Evolutionary conservation across 768 basidiomycete genomes (phyloP), one percentile per base, ranked within the genome.

Genomic region (Serendipita sp.): DNA sequence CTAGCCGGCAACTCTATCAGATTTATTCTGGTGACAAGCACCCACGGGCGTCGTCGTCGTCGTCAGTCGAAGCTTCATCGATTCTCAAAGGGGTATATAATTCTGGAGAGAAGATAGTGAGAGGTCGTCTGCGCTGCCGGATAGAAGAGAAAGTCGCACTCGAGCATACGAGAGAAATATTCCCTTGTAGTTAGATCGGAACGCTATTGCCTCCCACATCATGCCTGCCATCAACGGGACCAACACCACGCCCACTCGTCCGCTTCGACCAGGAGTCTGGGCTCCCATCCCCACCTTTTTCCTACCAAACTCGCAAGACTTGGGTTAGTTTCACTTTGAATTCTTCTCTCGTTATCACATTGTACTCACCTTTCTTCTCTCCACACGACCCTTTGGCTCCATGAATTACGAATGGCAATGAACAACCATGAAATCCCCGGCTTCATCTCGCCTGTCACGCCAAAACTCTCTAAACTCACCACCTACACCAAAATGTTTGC

Each of bases 211-310:
- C 48, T 2, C 48, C 48, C 7, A 8, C 48, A 46, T 46, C 48
- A 53, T 53, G 48, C 48, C 48, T 53, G 48, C 18, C 18, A 53
- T 53, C 48, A 41, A 32, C 44, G 41, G 41, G 5, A 7, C 41
- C 13, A 7, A 5, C 41, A 41, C 41, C 41, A 41, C 41, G 41
- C 32, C 75, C 48, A 71, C 75, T 65, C 85, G 88, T 64, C 79
- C 81, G 16, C 76, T 95, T 68, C 81, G 77, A 64, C 73, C 89
- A 28, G 91, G 92, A 48, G 82, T 95, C 65, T 93, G 81, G 74
- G 86, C 88, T 8, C 93, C 93, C 37, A 83, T 95, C 70, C 89
- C 86, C 37, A 83, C 91, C 15, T 94, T 95, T 78, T 93, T 91
- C 78, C 73, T 84, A 18, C 77, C 79, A 1, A 80, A 78, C 41